Evolutionary conservation across 2,329 filamentous ascomycete species (phyloP).

Genomic region (Arthrobotrys sphaeroides): DNA sequence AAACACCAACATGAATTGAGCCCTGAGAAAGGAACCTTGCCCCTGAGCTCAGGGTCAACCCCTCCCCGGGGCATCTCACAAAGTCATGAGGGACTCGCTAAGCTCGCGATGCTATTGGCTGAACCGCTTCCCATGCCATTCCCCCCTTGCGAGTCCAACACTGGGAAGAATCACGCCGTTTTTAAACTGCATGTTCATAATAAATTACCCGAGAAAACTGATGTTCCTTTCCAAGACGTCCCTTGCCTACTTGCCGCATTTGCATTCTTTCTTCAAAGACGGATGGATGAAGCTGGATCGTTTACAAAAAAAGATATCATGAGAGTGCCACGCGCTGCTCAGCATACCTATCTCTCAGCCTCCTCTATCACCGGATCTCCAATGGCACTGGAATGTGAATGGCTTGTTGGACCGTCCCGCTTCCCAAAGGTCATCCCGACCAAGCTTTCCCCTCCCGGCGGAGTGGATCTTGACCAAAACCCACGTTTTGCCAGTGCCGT

Average conservation of each 20-base stretch:
- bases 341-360: conserved; percentile 29
- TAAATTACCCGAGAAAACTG: conserved; percentile 35
- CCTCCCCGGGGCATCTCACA: not conserved
- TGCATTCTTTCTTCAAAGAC: not conserved
- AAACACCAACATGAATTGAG: conserved; percentile 2
- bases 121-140: conserved; percentile 8
- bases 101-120: conserved; percentile 34
- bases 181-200: conserved; percentile 17
- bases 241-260: conserved; percentile 32
- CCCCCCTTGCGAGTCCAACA: not conserved
- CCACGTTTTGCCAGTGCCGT: conserved; percentile 47
- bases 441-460: conserved; percentile 32
- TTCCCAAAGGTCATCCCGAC: not conserved
- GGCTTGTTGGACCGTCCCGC: conserved; percentile 16
- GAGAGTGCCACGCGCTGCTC: not conserved
- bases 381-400: conserved; percentile 39
- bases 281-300: conserved; percentile 3
- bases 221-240: not conserved
- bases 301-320: not conserved
- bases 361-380: conserved; percentile 5
- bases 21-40: not conserved
- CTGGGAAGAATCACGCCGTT: conserved; percentile 22
- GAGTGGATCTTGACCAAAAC: conserved; percentile 48
- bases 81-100: conserved; percentile 33
- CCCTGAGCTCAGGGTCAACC: not conserved